phyloP scores from a whole-genome alignment of 2,329 filamentous ascomycete species.

The Calonectria hongkongensis region DNA sequence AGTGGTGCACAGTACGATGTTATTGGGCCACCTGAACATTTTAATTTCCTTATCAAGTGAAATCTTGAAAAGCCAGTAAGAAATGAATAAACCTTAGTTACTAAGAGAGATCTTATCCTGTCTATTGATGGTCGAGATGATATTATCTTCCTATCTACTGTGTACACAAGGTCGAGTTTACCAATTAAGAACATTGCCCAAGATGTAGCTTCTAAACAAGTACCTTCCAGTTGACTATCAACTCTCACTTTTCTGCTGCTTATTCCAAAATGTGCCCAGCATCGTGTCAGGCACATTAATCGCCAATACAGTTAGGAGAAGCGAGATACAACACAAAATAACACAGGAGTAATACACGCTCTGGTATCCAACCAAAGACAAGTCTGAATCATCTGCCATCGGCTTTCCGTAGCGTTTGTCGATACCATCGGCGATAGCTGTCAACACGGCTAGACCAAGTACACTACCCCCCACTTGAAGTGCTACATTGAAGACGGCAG shows the following conservation, averaged over 20 bases:
- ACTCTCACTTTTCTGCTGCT: not conserved
- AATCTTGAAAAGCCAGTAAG: too few relatives aligned
- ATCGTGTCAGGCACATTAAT: not conserved
- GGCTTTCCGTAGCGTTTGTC: not conserved
- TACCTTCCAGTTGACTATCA: not conserved
- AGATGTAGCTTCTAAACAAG: too few relatives aligned
- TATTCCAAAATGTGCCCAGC: not conserved
- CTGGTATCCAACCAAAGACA: not conserved
- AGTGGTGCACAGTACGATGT: too few relatives aligned
- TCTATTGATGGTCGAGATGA: too few relatives aligned
- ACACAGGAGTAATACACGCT: not conserved
- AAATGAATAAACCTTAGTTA: too few relatives aligned
- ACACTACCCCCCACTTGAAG: not conserved
- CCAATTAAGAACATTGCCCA: too few relatives aligned
- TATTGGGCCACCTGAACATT: too few relatives aligned
- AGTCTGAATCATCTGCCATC: not conserved
- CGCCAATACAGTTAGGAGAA: not conserved
- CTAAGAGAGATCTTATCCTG: too few relatives aligned
- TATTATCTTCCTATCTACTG: too few relatives aligned
- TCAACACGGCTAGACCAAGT: not conserved
- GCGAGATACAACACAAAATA: not conserved
- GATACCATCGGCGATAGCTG: not conserved
- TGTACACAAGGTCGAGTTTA: too few relatives aligned
- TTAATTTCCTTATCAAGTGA: too few relatives aligned
- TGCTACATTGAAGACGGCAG: not conserved